A percentile compares a stretch with the other conserved stretches of the same genome.
Conservation (phyloP, 2,329 filamentous ascomycete genomes). For the Elsinoe batatas region DNA sequence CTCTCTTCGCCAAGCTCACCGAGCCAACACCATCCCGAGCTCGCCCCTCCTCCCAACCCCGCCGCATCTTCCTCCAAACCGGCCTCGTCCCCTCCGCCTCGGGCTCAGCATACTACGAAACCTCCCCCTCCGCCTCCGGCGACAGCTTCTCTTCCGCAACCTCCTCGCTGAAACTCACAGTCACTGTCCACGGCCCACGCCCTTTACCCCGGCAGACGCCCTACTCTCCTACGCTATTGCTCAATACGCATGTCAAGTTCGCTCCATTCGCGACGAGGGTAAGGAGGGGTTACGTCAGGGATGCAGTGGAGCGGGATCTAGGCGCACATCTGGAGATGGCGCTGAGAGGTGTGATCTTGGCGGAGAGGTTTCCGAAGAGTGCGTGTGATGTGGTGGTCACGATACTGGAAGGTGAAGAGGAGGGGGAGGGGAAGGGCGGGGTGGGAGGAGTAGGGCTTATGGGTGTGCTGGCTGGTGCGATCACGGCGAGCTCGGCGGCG, state of each 20-base stretch:
- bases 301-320: constrained; percentile 77
- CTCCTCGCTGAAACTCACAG: constrained; percentile 78
- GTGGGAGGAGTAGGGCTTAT: constrained; percentile 67
- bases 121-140: constrained; percentile 36
- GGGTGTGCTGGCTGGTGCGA: constrained; percentile 83
- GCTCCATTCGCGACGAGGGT: constrained; percentile 83
- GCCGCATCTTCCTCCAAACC: constrained; percentile 85
- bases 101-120: constrained; percentile 77
- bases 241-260: constrained; percentile 92
- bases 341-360: constrained; percentile 78
- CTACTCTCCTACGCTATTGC: constrained; percentile 84
- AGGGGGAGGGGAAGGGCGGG: constrained; percentile 38
- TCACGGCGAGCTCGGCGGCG: constrained; percentile 87
- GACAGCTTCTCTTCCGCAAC: constrained; percentile 37
- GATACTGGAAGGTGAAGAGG: constrained; percentile 85
- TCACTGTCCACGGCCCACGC: constrained; percentile 85
- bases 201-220: constrained; percentile 81
- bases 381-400: constrained; percentile 92
- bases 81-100: constrained; percentile 92
- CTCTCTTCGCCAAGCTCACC: constrained; percentile 52
- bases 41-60: constrained; percentile 61
- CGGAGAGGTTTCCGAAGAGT: constrained; percentile 96
- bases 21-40: constrained; percentile 45
- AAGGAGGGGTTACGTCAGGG: constrained; percentile 75
- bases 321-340: constrained; percentile 87